Percentiles rank a stretch among this genome's conserved stretches.
Evolutionary conservation across 495 filamentous ascomycete genomes (phyloP).

Genomic region (Penicillium alfredii): DNA sequence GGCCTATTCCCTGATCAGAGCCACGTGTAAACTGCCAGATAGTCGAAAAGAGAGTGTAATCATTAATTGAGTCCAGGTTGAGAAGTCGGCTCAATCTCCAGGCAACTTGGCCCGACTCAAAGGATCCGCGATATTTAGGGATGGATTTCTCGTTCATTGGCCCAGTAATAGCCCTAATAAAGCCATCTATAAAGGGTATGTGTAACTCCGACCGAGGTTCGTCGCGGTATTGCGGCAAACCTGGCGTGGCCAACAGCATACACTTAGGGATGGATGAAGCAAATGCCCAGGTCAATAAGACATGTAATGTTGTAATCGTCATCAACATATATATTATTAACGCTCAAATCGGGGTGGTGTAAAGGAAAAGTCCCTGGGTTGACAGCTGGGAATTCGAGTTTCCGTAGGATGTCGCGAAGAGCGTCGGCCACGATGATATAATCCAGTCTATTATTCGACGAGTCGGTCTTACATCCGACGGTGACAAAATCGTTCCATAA

Average conservation of each 20-base stretch:
- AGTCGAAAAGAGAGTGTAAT: conserved; percentile 13
- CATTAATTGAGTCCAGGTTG: conserved; percentile 13
- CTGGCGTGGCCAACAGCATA: conserved; percentile 20
- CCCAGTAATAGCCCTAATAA: conserved; percentile 11
- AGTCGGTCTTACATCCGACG: conserved; percentile 22
- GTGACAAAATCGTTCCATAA: conserved; percentile 27
- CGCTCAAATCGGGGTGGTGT: conserved; percentile 16
- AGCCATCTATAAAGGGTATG: conserved; percentile 7
- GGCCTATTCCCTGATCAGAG: conserved; percentile 5
- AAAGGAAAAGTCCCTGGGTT: conserved; percentile 14
- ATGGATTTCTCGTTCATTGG: conserved; percentile 6
- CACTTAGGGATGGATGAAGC: conserved; percentile 19
- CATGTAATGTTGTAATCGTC: conserved; percentile 32
- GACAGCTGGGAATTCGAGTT: conserved; percentile 7
- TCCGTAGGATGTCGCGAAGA: conserved; percentile 21
- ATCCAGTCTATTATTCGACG: conserved; percentile 23
- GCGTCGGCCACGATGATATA: conserved; percentile 27
- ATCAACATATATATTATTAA: conserved; percentile 34
- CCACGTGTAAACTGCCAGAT: conserved; percentile 12
- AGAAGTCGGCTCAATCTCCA: conserved; percentile 22
- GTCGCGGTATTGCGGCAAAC: conserved; percentile 22
- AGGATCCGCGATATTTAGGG: conserved; percentile 9
- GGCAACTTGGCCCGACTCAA: conserved; percentile 8
- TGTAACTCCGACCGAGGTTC: conserved; percentile 15
- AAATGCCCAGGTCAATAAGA: conserved; percentile 33